A percentile compares a stretch with the other conserved stretches of the same genome.
Evolutionary conservation across 169 alveolate genomes (phyloP).

Genomic region (Neospora caninum): DNA sequence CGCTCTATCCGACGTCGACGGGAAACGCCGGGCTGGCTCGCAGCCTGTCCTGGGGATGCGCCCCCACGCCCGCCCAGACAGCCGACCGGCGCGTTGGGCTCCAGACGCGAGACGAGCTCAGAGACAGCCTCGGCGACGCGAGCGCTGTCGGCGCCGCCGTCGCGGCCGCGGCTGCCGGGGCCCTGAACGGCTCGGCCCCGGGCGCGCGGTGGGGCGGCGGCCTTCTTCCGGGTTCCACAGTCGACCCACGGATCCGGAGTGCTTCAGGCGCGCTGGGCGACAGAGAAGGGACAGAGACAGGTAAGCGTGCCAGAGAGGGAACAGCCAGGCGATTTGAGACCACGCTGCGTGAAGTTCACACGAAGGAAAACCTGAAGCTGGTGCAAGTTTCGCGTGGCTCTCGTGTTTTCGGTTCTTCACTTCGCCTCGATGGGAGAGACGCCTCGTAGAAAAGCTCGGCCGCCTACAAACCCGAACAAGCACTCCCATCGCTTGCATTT

Average conservation of each 20-base stretch:
- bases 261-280: not conserved
- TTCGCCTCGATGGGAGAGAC: too few species aligned
- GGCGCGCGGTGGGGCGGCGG: constrained; percentile 29
- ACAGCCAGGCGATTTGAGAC: too few species aligned
- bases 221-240: not conserved
- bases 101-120: not conserved
- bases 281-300: not conserved
- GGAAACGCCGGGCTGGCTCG: not conserved
- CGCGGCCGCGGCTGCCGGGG: constrained; percentile 10
- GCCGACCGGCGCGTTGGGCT: not conserved
- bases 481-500: too few species aligned
- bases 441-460: too few species aligned
- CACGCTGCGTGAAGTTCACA: too few species aligned
- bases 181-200: not conserved
- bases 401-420: too few species aligned
- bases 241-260: too few species aligned
- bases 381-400: too few species aligned
- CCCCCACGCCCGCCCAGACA: not conserved
- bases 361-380: too few species aligned
- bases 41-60: not conserved
- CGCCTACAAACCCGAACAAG: too few species aligned
- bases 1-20: not conserved
- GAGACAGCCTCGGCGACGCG: not conserved
- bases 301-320: not conserved
- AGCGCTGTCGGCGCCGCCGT: not conserved